Conservation (phyloP, 2,329 filamentous ascomycete genomes). For the Gremmenia infestans region DNA sequence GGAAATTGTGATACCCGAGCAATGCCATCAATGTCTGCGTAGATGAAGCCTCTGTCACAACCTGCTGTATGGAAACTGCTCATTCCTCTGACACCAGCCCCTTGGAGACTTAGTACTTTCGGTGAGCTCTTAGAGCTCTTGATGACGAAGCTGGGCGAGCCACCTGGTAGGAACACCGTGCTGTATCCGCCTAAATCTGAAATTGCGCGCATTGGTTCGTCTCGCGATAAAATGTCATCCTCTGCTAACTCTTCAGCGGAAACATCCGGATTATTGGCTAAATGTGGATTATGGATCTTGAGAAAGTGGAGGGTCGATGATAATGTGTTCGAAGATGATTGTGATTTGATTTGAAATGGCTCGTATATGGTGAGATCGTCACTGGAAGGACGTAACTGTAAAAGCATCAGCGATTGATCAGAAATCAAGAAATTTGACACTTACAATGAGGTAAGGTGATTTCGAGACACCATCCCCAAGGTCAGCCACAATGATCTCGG, state of each 20-base stretch:
- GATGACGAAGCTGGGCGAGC: conserved; percentile 74
- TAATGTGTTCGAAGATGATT: conserved; percentile 14
- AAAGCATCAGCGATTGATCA: conserved; percentile 8
- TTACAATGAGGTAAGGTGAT: conserved; percentile 76
- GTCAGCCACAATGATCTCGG: conserved; percentile 78
- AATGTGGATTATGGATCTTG: conserved; percentile 64
- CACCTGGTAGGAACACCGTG: conserved; percentile 76
- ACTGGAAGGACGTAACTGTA: conserved; percentile 66
- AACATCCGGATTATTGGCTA: conserved; percentile 54
- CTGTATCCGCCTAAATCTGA: conserved; percentile 70
- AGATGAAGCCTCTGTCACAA: conserved; percentile 79
- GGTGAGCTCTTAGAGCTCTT: conserved; percentile 76
- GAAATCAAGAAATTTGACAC: conserved; percentile 27
- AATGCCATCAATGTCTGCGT: conserved; percentile 67
- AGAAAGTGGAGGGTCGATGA: conserved; percentile 61
- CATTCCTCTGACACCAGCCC: conserved; percentile 63
- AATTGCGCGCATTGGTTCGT: conserved; percentile 40
- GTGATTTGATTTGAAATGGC: conserved; percentile 54
- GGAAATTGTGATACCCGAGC: conserved; percentile 72
- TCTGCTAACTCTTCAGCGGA: conserved; percentile 45
- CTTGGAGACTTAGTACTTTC: conserved; percentile 67
- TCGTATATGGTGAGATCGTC: conserved; percentile 87
- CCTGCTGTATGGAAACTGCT: conserved; percentile 71
- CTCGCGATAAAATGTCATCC: conserved; percentile 39
- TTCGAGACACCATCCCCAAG: conserved; percentile 69